phyloP scores from a whole-genome alignment of 2,329 filamentous ascomycete species.

The Pseudogymnoascus sp. region DNA sequence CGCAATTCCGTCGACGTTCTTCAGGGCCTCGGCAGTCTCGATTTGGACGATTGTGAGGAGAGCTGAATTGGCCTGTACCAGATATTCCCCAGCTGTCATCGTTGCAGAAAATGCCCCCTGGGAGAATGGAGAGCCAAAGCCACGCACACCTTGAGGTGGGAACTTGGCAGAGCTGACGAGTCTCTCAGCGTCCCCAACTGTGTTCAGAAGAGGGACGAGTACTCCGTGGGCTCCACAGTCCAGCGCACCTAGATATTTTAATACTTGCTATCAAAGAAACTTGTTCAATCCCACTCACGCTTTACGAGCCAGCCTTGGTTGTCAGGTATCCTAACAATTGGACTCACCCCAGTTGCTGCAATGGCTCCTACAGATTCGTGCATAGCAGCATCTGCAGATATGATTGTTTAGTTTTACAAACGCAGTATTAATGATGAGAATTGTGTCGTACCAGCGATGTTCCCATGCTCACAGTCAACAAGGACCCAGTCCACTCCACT shows the following conservation, averaged over 20 bases:
- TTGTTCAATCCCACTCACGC: conserved; percentile 32
- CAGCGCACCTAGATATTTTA: conserved; percentile 38
- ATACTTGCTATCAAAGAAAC: conserved; percentile 18
- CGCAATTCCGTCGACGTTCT: conserved; percentile 52
- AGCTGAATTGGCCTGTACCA: conserved; percentile 46
- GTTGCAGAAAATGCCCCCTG: conserved; percentile 40
- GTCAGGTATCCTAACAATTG: conserved; percentile 49
- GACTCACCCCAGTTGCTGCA: conserved; percentile 45
- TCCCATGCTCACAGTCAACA: conserved; percentile 50
- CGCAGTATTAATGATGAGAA: background rate
- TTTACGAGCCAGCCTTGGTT: conserved; percentile 49
- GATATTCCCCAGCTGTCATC: conserved; percentile 45
- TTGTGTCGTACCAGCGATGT: conserved; percentile 38
- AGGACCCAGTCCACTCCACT: conserved; percentile 59
- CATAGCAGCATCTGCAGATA: conserved; percentile 41
- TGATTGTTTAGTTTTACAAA: conserved; percentile 8
- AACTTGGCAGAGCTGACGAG: conserved; percentile 47
- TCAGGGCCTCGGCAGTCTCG: conserved; percentile 54
- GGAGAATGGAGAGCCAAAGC: conserved; percentile 48
- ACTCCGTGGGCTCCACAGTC: conserved; percentile 50
- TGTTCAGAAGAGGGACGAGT: conserved; percentile 46
- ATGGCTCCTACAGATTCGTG: conserved; percentile 49
- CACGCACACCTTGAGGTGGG: conserved; percentile 44
- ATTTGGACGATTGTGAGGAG: conserved; percentile 60
- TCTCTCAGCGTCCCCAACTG: conserved; percentile 41